These are phyloP conservation scores for Phanerodontia chrysosporium DNA, from an alignment of 768 basidiomycete species.

Conservation along the genomic window DNA sequence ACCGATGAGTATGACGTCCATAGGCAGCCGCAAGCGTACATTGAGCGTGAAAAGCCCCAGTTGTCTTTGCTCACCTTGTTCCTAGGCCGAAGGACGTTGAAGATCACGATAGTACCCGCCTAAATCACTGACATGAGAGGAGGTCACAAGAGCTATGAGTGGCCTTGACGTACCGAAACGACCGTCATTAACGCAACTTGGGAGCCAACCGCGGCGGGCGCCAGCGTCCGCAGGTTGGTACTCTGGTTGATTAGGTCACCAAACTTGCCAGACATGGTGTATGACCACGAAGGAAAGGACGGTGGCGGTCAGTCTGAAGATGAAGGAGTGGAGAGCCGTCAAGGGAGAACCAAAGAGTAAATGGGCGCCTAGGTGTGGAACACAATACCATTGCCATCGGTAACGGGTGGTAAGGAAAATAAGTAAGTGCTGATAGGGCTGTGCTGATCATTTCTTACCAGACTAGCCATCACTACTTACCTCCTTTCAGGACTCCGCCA, in stretches of 20 bases:
- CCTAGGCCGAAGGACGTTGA: constrained; percentile 83
- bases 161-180: constrained; percentile 55
- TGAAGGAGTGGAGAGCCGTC: constrained; percentile 15
- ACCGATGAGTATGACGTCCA: background rate
- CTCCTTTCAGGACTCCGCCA: background rate
- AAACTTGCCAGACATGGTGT: constrained; percentile 19
- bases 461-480: background rate
- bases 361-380: background rate
- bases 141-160: constrained; percentile 2
- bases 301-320: constrained; percentile 8
- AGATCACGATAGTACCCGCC: constrained; percentile 65
- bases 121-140: constrained; percentile 21
- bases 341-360: constrained; percentile 7
- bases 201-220: constrained; percentile 75
- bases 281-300: constrained; percentile 3
- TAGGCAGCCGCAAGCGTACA: background rate
- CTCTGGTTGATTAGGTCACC: constrained; percentile 24
- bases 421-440: background rate
- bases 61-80: constrained; percentile 59
- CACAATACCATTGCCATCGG: constrained; percentile 8
- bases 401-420: background rate
- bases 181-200: constrained; percentile 72
- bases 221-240: constrained; percentile 53
- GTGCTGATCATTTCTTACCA: background rate
- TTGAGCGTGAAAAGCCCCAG: background rate